These are phyloP conservation scores for Suillus placidus DNA, from an alignment of 768 basidiomycete species.

Conservation along the genomic window DNA sequence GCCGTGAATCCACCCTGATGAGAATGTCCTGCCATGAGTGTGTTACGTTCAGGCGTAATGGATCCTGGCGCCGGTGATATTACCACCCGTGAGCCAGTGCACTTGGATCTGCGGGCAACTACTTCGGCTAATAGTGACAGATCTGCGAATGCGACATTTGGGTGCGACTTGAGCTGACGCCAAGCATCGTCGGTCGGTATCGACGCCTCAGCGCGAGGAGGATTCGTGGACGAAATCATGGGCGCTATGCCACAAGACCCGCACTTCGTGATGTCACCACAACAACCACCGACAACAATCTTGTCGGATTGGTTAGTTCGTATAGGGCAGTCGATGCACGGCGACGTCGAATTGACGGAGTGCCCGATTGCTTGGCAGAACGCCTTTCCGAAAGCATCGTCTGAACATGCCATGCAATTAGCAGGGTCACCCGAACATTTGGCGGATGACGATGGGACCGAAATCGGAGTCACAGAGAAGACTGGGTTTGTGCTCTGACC, in stretches of 20 bases:
- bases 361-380: slow-evolving; percentile 80
- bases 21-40: slow-evolving; percentile 10
- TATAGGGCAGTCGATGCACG: slow-evolving; percentile 61
- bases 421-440: slow-evolving; percentile 85
- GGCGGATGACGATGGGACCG: slow-evolving; percentile 34
- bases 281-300: slow-evolving; percentile 39
- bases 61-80: slow-evolving; percentile 57
- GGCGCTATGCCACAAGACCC: slow-evolving; percentile 37
- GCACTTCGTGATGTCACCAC: slow-evolving; percentile 37
- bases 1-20: slow-evolving; percentile 15
- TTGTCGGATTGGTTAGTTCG: slow-evolving; percentile 28
- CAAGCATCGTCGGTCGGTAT: slow-evolving; percentile 85
- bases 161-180: slow-evolving; percentile 84
- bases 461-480: slow-evolving; percentile 51
- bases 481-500: slow-evolving; percentile 46
- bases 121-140: slow-evolving; percentile 85
- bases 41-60: slow-evolving; percentile 48
- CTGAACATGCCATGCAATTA: slow-evolving; percentile 84
- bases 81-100: slow-evolving; percentile 68
- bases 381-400: slow-evolving; percentile 85
- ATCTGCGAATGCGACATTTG: slow-evolving; percentile 85
- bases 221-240: slow-evolving; percentile 26
- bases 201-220: slow-evolving; percentile 42
- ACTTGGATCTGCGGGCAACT: slow-evolving; percentile 80
- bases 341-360: slow-evolving; percentile 52